Conservation (phyloP, 768 basidiomycete genomes). For the Termitomyces sp. region DNA sequence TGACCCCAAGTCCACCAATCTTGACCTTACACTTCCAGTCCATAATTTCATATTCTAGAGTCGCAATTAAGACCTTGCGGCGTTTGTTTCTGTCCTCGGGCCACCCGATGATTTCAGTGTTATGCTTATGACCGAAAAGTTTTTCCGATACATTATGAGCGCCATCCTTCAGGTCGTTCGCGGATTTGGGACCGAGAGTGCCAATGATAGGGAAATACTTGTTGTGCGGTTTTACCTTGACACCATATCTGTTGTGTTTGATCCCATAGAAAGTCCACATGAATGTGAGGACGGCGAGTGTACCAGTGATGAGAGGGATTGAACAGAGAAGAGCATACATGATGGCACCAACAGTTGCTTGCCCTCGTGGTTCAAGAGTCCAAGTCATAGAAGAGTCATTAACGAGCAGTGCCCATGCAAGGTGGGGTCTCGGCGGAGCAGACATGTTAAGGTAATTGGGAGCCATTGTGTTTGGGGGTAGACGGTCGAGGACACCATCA, state of each 20-base stretch:
- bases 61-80: conserved; percentile 86
- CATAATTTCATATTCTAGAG: conserved; percentile 93
- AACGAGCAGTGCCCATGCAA: conserved; percentile 81
- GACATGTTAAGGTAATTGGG: conserved; percentile 91
- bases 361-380: conserved; percentile 76
- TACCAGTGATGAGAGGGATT: conserved; percentile 83
- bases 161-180: conserved; percentile 63
- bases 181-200: conserved; percentile 55
- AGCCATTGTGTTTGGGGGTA: conserved; percentile 82
- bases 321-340: conserved; percentile 80
- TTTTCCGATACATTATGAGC: conserved; percentile 61
- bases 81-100: conserved; percentile 90
- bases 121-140: conserved; percentile 58
- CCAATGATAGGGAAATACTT: conserved; percentile 91
- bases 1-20: conserved; percentile 96
- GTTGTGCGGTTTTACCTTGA: conserved; percentile 61
- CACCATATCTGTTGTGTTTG: conserved; percentile 89
- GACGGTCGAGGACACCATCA: conserved; percentile 84
- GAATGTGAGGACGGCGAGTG: conserved; percentile 79
- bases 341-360: conserved; percentile 74
- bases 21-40: conserved; percentile 99
- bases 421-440: conserved; percentile 80
- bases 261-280: conserved; percentile 97
- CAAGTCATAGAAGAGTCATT: conserved; percentile 75
- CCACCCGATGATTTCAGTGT: conserved; percentile 87